Evolutionary conservation across 2,329 filamentous ascomycete species (phyloP), one percentile per base, ranked within the genome.

Genomic region (Calcarisporium arbuscula): DNA sequence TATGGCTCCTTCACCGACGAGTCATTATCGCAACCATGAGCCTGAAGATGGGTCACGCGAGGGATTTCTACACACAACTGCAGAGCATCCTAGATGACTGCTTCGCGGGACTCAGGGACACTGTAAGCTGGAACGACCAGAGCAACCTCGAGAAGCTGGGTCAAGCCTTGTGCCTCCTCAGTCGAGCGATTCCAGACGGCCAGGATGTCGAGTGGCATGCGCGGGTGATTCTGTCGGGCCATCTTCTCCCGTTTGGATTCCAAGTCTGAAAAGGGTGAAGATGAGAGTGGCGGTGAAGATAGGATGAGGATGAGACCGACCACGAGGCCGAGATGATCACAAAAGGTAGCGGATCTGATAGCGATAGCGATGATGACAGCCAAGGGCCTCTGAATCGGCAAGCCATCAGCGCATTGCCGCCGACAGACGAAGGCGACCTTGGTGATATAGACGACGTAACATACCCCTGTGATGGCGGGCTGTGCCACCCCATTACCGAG

Each of bases 91-190:
- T 53, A 4, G 31, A 46, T 11, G 30, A 34, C 5, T 46, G 47
- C 10, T 37, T 54, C 4, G 35, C 38, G 1, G 48, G 36, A 0
- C 28, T 54, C 4, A 34, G 23, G 8, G 48, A 54, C 23, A 43
- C 36, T 5, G 46, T 49, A 0, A 44, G 42, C 2, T 54, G 50
- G 49, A 54, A 54, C 16, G 47, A 53, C 20, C 14, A 19, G 4
- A 28, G 34, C 2, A 48, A 44, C 26, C 25, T 53, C 19, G 21
- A 35, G 9, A 39, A 29, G 8, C 40, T 51, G 4, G 40, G 43
- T 2, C 31, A 35, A 8, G 39, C 47, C 2, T 36, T 54, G 2
- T 31, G 21, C 2, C 35, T 50, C 10, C 32, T 53, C 12, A 35
- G 44, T 15, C 22, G 22, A 25, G 14, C 22, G 10, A 9, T 25